Conservation (phyloP, 495 filamentous ascomycete species). For the Talaromyces thailandensis region DNA sequence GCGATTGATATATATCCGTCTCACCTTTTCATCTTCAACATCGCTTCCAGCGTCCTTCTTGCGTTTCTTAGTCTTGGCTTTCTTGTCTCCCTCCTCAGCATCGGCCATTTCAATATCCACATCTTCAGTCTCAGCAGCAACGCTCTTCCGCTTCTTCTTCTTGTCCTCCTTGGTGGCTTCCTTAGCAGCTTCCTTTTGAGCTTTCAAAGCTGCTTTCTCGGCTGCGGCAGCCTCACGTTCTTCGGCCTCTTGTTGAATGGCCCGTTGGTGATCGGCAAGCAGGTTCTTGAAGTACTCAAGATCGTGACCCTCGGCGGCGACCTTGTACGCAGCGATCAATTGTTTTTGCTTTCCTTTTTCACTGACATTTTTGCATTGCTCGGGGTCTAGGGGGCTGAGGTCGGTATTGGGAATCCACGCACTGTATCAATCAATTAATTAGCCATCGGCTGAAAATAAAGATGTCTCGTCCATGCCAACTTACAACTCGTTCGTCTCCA, state of each 20-base stretch:
- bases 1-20: conserved; percentile 8
- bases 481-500: conserved; percentile 92
- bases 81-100: conserved; percentile 41
- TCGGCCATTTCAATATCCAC: conserved; percentile 75
- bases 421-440: conserved; percentile 31
- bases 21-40: conserved; percentile 60
- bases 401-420: conserved; percentile 78
- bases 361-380: conserved; percentile 52
- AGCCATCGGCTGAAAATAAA: background rate
- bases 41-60: conserved; percentile 60
- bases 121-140: conserved; percentile 52
- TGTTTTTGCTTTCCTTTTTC: conserved; percentile 67
- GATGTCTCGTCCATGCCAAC: conserved; percentile 23
- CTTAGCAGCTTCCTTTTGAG: conserved; percentile 48
- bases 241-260: conserved; percentile 51
- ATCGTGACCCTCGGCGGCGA: conserved; percentile 63
- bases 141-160: conserved; percentile 51
- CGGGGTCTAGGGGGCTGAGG: conserved; percentile 61
- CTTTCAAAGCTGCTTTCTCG: conserved; percentile 51
- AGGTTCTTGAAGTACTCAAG: conserved; percentile 70
- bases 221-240: conserved; percentile 49
- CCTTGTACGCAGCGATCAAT: conserved; percentile 60
- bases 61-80: conserved; percentile 56
- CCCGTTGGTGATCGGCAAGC: conserved; percentile 49
- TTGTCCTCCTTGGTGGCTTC: conserved; percentile 35